A percentile compares a stretch with the other conserved stretches of the same genome.
phyloP scores from a whole-genome alignment of 2,329 filamentous ascomycete species.

The Bipolaris victoriae region DNA sequence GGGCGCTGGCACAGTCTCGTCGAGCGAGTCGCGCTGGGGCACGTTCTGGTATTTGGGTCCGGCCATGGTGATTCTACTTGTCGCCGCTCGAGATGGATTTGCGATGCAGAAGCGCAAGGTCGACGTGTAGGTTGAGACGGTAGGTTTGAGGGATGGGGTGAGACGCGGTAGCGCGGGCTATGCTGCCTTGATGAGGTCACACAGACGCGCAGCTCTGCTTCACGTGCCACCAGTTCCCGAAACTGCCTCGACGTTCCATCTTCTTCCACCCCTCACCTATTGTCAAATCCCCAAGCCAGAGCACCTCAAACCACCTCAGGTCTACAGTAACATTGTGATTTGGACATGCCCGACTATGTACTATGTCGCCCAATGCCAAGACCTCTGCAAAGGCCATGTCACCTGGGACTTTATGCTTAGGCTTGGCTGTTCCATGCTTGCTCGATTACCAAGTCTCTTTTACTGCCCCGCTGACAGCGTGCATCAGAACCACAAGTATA shows the following conservation, averaged over 20 bases:
- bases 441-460: not conserved
- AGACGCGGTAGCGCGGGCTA: constrained; percentile 10
- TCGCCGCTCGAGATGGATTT: not conserved
- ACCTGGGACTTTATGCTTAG: not conserved
- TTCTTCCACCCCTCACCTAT: constrained; percentile 7
- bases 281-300: not conserved
- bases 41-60: constrained; percentile 83
- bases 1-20: constrained; percentile 56
- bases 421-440: not conserved
- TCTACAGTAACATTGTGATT: no score
- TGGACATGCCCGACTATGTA: no score
- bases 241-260: constrained; percentile 6
- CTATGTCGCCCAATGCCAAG: not conserved
- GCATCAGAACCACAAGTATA: not conserved
- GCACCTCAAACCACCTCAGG: not conserved
- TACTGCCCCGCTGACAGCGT: not conserved
- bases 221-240: constrained; percentile 8
- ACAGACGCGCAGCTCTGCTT: constrained; percentile 9
- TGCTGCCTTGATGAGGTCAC: constrained; percentile 18
- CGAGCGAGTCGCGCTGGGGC: constrained; percentile 84
- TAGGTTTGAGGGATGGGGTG: constrained; percentile 1
- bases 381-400: not conserved
- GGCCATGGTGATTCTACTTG: constrained; percentile 61
- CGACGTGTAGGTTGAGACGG: not conserved
- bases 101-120: not conserved